Evolutionary conservation across 164 flowering plant genomes (phyloP).

Genomic region (Nymphaea colorata): DNA sequence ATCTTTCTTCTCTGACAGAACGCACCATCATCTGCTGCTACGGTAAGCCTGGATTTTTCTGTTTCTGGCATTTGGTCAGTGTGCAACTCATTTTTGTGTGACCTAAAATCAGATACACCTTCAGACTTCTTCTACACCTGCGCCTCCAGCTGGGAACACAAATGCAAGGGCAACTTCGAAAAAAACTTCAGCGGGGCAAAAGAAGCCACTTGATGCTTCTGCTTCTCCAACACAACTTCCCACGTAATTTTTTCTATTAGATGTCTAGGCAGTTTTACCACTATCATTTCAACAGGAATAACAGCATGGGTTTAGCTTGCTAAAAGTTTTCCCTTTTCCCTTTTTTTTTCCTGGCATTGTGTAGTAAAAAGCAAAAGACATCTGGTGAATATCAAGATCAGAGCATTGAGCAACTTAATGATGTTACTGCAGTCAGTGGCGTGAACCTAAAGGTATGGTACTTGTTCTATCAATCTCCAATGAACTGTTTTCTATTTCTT

Average conservation of each 20-base stretch:
- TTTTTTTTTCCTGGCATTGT: neutral
- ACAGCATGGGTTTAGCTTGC: neutral
- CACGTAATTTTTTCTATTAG: constrained; percentile 27
- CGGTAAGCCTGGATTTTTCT: neutral
- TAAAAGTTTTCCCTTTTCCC: neutral
- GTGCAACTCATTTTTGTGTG: neutral
- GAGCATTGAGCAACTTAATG: constrained; percentile 97
- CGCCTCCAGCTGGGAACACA: constrained; percentile 26
- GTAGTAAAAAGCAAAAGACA: constrained; percentile 89
- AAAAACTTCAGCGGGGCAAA: constrained; percentile 67
- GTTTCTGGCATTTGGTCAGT: neutral
- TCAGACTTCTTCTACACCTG: constrained; percentile 32
- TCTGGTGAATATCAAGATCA: constrained; percentile 68
- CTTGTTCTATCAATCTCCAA: neutral
- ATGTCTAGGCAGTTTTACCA: neutral
- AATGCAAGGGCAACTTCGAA: constrained; percentile 50
- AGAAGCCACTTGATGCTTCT: constrained; percentile 65
- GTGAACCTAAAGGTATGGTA: constrained; percentile 72
- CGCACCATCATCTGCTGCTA: neutral
- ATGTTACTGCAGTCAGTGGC: constrained; percentile 98
- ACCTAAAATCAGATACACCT: constrained; percentile 24
- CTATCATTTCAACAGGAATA: constrained; percentile 1
- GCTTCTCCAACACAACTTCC: constrained; percentile 52
- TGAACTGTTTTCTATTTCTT: neutral
- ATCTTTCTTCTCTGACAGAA: neutral